Conservation (phyloP, 2,329 filamentous ascomycete genomes). For the Lasiodiplodia theobromae region DNA sequence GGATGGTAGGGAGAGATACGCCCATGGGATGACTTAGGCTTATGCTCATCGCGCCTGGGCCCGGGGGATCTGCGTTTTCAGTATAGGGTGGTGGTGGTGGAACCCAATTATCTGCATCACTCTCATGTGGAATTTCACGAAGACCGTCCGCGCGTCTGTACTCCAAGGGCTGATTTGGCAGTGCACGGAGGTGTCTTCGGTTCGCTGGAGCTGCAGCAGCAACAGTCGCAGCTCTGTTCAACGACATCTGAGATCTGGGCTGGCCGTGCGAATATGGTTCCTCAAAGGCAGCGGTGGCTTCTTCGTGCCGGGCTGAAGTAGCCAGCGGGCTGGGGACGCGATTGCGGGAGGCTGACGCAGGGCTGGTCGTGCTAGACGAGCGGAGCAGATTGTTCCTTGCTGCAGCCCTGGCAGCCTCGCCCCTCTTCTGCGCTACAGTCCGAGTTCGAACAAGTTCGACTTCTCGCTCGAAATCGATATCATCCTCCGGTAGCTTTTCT, state of each 20-base stretch:
- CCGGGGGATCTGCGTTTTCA: constrained; percentile 58
- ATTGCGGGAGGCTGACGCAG: constrained; percentile 28
- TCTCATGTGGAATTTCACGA: constrained; percentile 80
- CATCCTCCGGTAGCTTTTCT: constrained; percentile 48
- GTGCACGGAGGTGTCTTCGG: constrained; percentile 68
- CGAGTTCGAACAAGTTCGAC: constrained; percentile 49
- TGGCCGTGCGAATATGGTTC: constrained; percentile 50
- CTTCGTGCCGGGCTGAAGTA: constrained; percentile 38
- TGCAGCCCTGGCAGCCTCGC: constrained; percentile 40
- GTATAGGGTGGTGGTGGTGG: constrained; percentile 84
- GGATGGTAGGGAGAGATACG: constrained; percentile 10
- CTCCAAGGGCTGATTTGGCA: constrained; percentile 62
- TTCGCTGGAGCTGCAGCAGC: constrained; percentile 74
- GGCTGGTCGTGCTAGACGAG: constrained; percentile 40
- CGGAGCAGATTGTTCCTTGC: constrained; percentile 39
- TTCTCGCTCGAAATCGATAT: constrained; percentile 50
- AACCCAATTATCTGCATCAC: constrained; percentile 88
- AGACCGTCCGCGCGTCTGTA: constrained; percentile 74
- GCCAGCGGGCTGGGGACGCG: constrained; percentile 29
- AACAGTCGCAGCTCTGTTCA: constrained; percentile 53
- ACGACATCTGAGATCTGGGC: constrained; percentile 48
- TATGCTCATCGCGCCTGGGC: constrained; percentile 42
- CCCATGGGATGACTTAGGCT: constrained; percentile 38
- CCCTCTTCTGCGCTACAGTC: constrained; percentile 44
- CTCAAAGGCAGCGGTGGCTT: constrained; percentile 47